A percentile compares a stretch with the other conserved stretches of the same genome.
These are phyloP conservation scores for Emergomyces orientalis DNA, from an alignment of 2,329 filamentous ascomycete genomes.

Conservation along the genomic window DNA sequence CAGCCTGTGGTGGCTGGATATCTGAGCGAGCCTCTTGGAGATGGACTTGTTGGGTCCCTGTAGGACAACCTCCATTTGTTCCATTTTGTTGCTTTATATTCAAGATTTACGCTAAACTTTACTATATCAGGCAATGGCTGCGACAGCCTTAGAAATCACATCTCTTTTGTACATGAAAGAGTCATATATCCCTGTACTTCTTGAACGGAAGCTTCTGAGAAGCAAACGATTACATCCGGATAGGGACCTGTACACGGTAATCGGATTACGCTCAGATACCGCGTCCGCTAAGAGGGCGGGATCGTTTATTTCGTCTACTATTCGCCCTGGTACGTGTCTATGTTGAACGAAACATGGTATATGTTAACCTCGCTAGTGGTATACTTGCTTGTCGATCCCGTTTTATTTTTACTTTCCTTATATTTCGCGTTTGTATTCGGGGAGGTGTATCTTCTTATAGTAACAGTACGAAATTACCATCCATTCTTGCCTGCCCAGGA, in stretches of 20 bases:
- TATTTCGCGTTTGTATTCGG: slow-evolving; percentile 9
- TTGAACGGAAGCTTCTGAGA: slow-evolving; percentile 3
- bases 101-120: background rate
- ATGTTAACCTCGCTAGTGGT: background rate
- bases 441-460: slow-evolving; percentile 7
- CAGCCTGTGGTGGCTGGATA: slow-evolving; percentile 8
- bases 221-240: background rate
- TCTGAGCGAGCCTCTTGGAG: slow-evolving; percentile 8
- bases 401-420: slow-evolving; percentile 2
- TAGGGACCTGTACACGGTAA: slow-evolving; percentile 4
- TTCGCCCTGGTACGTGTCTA: slow-evolving; percentile 1
- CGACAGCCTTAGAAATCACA: background rate
- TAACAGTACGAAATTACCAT: background rate
- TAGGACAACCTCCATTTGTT: background rate
- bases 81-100: background rate
- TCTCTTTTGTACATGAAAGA: slow-evolving; percentile 3
- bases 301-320: background rate
- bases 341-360: background rate
- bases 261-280: background rate
- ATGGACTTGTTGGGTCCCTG: slow-evolving; percentile 9
- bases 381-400: slow-evolving; percentile 5
- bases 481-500: background rate
- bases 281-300: background rate
- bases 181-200: slow-evolving; percentile 6
- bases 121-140: background rate